Conservation (phyloP, 2,329 filamentous ascomycete genomes). For the Podosphaera aphanis region DNA sequence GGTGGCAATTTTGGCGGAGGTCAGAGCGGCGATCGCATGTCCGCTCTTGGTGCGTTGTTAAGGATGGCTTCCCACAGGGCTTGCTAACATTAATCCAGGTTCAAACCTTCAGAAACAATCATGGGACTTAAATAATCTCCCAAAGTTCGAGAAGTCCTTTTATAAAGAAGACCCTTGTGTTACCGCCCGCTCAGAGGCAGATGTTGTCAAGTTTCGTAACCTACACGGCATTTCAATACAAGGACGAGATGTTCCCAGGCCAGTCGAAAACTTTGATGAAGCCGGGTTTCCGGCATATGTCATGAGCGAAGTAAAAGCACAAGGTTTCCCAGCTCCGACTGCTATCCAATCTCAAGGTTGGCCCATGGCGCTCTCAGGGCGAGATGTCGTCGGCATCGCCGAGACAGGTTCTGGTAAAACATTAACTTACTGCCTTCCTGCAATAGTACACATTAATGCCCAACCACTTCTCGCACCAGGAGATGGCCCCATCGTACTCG, state of each 20-base stretch:
- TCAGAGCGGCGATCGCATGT: constrained; percentile 81
- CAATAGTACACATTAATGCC: constrained; percentile 98
- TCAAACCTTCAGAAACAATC: constrained; percentile 60
- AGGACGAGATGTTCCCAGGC: constrained; percentile 65
- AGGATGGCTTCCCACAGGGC: not conserved
- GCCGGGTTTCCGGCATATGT: constrained; percentile 93
- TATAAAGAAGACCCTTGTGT: constrained; percentile 89
- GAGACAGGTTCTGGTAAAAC: constrained; percentile 99
- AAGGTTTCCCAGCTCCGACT: constrained; percentile 82
- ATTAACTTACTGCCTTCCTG: constrained; percentile 87
- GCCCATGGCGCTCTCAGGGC: constrained; percentile 96
- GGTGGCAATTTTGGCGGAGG: constrained; percentile 25
- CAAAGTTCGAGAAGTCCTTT: constrained; percentile 98
- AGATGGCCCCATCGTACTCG: constrained; percentile 87
- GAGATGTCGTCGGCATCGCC: constrained; percentile 95
- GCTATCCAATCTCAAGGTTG: constrained; percentile 96
- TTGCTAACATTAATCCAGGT: constrained; percentile 21
- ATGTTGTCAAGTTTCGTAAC: constrained; percentile 73
- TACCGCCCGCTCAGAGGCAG: constrained; percentile 44
- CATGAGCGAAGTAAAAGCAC: constrained; percentile 94
- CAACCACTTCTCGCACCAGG: constrained; percentile 88
- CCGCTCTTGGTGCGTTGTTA: constrained; percentile 30
- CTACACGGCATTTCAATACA: constrained; percentile 66
- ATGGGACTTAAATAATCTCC: constrained; percentile 49
- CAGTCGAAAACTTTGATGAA: constrained; percentile 92